phyloP scores from a whole-genome alignment of 108 stramenopile species.

The Nannochloropsis oceanica region DNA sequence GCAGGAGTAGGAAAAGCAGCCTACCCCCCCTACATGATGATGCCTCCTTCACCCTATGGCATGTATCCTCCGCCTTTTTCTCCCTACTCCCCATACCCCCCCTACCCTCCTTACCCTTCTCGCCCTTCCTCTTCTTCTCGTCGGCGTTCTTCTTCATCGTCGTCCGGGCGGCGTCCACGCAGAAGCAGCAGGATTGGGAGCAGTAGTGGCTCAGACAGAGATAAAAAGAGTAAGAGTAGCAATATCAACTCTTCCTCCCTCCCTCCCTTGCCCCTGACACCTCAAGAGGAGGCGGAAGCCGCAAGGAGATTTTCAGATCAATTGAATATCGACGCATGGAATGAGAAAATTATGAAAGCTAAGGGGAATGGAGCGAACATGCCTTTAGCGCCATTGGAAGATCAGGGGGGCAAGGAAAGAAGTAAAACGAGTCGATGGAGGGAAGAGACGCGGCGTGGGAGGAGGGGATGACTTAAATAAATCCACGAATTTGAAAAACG shows the following conservation, averaged over 20 bases:
- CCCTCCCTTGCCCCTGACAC: neutral
- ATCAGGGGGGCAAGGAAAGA: neutral
- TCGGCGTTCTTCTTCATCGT: neutral
- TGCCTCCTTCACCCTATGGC: too few relatives aligned
- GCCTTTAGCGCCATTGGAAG: neutral
- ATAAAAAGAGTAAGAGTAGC: neutral
- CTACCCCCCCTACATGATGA: too few relatives aligned
- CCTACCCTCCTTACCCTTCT: neutral
- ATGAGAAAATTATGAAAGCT: neutral
- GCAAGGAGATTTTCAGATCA: neutral
- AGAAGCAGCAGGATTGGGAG: neutral
- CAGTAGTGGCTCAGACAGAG: neutral
- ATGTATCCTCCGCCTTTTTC: neutral
- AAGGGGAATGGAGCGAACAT: neutral
- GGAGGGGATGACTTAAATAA: neutral
- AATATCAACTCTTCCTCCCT: neutral
- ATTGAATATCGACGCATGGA: neutral
- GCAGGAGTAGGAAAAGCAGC: too few relatives aligned
- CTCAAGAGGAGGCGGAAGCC: neutral
- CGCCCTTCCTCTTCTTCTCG: neutral
- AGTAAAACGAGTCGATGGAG: neutral
- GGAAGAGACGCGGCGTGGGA: neutral
- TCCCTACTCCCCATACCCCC: neutral
- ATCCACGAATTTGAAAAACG: too few relatives aligned
- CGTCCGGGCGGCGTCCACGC: neutral